Conservation (phyloP, 164 flowering plant species). For the Hamamelis virginiana region DNA sequence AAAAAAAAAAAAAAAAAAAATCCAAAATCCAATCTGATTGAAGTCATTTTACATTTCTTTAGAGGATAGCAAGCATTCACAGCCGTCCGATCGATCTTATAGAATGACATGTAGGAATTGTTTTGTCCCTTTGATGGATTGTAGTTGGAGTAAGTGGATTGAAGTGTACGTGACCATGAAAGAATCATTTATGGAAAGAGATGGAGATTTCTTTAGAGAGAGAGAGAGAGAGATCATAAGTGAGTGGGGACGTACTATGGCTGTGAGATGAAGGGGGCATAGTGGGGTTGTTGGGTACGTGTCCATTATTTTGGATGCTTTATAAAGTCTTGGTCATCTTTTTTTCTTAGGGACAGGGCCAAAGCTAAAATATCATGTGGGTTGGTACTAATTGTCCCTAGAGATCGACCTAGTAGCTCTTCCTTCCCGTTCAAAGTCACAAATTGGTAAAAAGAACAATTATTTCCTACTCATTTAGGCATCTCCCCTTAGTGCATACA, state of each 20-base stretch:
- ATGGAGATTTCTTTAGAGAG: conserved; percentile 1
- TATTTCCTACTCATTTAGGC: conserved; percentile 36
- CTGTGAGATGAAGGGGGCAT: conserved; percentile 1
- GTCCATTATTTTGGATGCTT: conserved; percentile 23
- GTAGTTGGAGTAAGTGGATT: too few species aligned
- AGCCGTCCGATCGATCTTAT: neutral
- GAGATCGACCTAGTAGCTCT: neutral
- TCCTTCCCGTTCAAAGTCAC: conserved; percentile 8
- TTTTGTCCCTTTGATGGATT: neutral
- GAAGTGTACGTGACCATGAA: neutral
- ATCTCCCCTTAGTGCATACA: conserved; percentile 8
- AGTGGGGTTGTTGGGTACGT: conserved; percentile 11
- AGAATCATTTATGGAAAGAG: neutral
- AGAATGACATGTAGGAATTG: neutral
- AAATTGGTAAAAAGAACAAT: conserved; percentile 18
- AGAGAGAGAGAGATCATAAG: neutral
- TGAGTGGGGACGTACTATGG: conserved; percentile 2
- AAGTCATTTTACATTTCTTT: too few species aligned
- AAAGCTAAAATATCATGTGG: conserved; percentile 12
- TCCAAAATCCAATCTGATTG: too few species aligned
- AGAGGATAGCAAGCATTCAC: too few species aligned
- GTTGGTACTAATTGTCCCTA: conserved; percentile 14
- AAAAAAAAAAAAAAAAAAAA: too few species aligned
- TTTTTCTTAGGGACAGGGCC: neutral
- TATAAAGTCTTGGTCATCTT: conserved; percentile 17